These are phyloP conservation scores for Erythrobasidium yunnanense DNA, from an alignment of 768 basidiomycete species.

Conservation along the genomic window DNA sequence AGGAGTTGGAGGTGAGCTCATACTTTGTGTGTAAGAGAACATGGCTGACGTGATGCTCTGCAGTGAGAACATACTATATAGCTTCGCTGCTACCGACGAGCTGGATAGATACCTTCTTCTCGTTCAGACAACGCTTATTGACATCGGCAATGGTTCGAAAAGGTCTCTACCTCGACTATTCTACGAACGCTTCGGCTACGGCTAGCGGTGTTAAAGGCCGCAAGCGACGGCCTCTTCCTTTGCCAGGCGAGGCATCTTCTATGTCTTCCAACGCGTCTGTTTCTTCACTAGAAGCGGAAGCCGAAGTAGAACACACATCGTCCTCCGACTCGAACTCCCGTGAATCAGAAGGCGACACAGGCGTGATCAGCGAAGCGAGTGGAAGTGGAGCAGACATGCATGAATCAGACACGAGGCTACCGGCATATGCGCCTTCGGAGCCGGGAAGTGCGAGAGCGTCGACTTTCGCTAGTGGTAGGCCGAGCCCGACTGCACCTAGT, in stretches of 20 bases:
- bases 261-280: neutral
- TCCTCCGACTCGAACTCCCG: too few species aligned
- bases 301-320: too few species aligned
- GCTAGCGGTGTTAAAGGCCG: too few species aligned
- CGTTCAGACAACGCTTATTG: neutral
- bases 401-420: constrained; percentile 5
- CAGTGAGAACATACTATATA: constrained; percentile 17
- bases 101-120: constrained; percentile 18
- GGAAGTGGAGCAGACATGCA: neutral
- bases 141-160: neutral
- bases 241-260: constrained; percentile 6
- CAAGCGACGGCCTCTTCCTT: constrained; percentile 2
- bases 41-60: neutral
- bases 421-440: constrained; percentile 9
- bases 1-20: constrained; percentile 11
- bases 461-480: too few species aligned
- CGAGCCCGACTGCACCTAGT: too few species aligned
- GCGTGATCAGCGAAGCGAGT: too few species aligned
- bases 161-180: too few species aligned
- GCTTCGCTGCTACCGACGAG: constrained; percentile 15
- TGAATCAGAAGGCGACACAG: too few species aligned
- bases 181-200: too few species aligned
- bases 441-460: neutral
- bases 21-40: too few species aligned
- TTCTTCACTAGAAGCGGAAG: neutral